These are phyloP conservation scores for Metschnikowia corniflorae DNA, from an alignment of 805 yeast species.

Conservation along the genomic window DNA sequence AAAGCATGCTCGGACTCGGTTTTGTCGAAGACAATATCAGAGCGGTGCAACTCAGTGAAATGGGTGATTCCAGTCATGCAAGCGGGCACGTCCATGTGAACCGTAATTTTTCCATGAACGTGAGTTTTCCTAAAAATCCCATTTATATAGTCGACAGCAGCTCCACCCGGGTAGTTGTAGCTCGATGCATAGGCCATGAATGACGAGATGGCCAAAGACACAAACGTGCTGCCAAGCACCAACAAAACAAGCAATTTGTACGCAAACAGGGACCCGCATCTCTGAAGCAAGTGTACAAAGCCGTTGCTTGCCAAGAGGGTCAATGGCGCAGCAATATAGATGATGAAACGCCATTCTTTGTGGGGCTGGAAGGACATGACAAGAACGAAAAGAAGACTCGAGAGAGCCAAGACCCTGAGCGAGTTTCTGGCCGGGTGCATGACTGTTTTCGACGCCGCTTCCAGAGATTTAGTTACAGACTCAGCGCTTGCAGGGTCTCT, in stretches of 20 bases:
- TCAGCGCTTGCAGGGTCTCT: slow-evolving; percentile 42
- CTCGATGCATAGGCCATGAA: slow-evolving; percentile 61
- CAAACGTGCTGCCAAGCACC: slow-evolving; percentile 19
- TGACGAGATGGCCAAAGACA: slow-evolving; percentile 38
- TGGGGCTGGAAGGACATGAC: slow-evolving; percentile 81
- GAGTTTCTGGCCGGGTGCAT: slow-evolving; percentile 29
- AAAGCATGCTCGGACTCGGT: slow-evolving; percentile 53
- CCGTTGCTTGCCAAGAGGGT: slow-evolving; percentile 64
- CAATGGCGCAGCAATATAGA: slow-evolving; percentile 69
- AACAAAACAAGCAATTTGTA: slow-evolving; percentile 27
- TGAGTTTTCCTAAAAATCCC: slow-evolving; percentile 26
- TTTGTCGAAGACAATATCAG: slow-evolving; percentile 59
- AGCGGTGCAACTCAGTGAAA: slow-evolving; percentile 59
- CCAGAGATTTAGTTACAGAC: slow-evolving; percentile 14
- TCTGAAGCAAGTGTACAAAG: slow-evolving; percentile 31
- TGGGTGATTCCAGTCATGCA: slow-evolving; percentile 86
- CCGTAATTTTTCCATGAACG: slow-evolving; percentile 28
- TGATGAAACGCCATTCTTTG: slow-evolving; percentile 90
- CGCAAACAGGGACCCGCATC: slow-evolving; percentile 17
- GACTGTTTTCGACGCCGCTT: slow-evolving; percentile 19
- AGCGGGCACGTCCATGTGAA: slow-evolving; percentile 75
- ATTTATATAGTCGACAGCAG: slow-evolving; percentile 58
- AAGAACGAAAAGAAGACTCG: slow-evolving; percentile 54
- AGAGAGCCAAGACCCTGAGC: slow-evolving; percentile 44
- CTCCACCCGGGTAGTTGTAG: slow-evolving; percentile 87